Evolutionary conservation across 177 flowering plant genomes (phyloP).

Genomic region (Vitis hybrid): DNA sequence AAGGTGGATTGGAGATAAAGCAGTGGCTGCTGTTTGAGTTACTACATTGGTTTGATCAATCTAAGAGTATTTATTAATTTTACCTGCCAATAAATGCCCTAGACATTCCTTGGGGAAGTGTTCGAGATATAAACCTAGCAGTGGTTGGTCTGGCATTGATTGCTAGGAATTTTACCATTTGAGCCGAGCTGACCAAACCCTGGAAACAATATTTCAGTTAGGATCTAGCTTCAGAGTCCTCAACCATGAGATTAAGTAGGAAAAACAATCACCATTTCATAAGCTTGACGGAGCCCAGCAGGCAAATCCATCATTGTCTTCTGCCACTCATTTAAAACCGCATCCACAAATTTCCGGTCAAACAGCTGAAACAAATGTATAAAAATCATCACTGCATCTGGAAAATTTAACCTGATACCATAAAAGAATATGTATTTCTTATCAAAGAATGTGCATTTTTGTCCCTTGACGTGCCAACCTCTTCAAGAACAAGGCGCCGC

Average conservation of each 20-base stretch:
- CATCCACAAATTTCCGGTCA: constrained; percentile 87
- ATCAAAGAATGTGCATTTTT: constrained; percentile 4
- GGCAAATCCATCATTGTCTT: constrained; percentile 96
- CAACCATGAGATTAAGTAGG: neutral
- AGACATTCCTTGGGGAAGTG: constrained; percentile 79
- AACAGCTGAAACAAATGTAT: constrained; percentile 59
- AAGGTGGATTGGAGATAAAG: neutral
- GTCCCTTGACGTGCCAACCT: constrained; percentile 44
- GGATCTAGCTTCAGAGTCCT: neutral
- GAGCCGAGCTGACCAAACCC: constrained; percentile 97
- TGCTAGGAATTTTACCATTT: constrained; percentile 79
- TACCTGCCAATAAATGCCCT: constrained; percentile 99
- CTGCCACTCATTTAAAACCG: constrained; percentile 94
- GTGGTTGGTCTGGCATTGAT: constrained; percentile 92
- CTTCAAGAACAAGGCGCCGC: constrained; percentile 69
- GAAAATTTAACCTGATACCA: neutral
- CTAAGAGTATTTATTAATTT: neutral
- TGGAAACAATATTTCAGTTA: constrained; percentile 33
- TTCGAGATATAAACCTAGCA: constrained; percentile 67
- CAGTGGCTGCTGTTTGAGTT: neutral
- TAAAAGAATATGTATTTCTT: neutral
- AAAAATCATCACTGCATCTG: constrained; percentile 7
- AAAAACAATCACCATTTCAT: constrained; percentile 76
- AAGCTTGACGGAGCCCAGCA: constrained; percentile 92
- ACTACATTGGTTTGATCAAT: neutral